These are phyloP conservation scores for Conringia planisiliqua DNA, from an alignment of 345 rosid species.

Conservation along the genomic window DNA sequence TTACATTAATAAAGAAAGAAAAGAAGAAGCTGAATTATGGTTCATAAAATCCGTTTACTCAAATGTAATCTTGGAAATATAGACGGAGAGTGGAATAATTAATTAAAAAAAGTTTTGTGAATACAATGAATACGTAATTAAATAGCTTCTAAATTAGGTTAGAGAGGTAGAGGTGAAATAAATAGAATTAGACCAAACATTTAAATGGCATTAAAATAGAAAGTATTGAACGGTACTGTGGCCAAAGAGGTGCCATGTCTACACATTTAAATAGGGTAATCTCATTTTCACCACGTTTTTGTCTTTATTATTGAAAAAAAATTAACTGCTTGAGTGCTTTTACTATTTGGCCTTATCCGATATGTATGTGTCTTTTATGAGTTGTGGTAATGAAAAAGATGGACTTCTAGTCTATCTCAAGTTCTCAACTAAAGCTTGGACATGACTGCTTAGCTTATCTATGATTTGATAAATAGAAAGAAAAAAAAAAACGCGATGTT, in stretches of 20 bases:
- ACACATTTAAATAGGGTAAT: not conserved
- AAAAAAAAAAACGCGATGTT: not conserved
- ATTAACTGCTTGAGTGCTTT: not conserved
- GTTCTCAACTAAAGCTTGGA: too few species aligned
- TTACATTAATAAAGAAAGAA: not conserved
- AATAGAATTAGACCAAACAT: constrained; percentile 14
- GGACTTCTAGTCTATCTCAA: not conserved
- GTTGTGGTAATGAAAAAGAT: not conserved
- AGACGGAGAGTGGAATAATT: not conserved
- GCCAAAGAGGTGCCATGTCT: constrained; percentile 25
- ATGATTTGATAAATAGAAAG: not conserved
- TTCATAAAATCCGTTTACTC: not conserved
- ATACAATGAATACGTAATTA: constrained; percentile 1
- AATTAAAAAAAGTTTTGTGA: not conserved
- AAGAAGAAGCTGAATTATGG: not conserved
- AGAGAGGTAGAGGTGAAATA: constrained; percentile 20
- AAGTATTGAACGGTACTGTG: constrained; percentile 15
- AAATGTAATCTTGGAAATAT: not conserved
- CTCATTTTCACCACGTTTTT: constrained; percentile 11
- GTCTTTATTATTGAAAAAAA: not conserved
- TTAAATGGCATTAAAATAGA: constrained; percentile 16
- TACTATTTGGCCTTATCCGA: not conserved
- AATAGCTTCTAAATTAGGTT: constrained; percentile 28
- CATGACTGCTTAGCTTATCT: not conserved
- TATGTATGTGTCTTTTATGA: not conserved